phyloP scores from a whole-genome alignment of 306 rosid species.

The Trichosanthes truncata region DNA sequence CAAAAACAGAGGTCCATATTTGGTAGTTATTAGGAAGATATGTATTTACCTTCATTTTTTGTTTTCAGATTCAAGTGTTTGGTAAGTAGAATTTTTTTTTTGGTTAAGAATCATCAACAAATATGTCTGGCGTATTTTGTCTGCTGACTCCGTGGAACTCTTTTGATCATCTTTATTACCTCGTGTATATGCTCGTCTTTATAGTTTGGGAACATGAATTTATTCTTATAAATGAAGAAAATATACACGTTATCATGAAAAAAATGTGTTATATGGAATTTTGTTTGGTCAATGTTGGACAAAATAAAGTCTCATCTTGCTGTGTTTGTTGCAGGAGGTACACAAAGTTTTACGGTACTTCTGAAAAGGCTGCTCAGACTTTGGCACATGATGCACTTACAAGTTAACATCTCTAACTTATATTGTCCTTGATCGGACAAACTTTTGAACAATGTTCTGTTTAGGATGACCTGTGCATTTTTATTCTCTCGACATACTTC shows the following conservation, averaged over 20 bases:
- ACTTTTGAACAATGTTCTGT: not conserved
- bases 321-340: constrained; percentile 71
- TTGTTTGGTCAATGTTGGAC: not conserved
- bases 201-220: not conserved
- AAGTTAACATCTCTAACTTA: constrained; percentile 39
- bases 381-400: constrained; percentile 89
- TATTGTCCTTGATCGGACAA: constrained; percentile 9
- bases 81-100: not conserved
- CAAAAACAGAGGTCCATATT: not conserved
- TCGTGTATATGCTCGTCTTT: not conserved
- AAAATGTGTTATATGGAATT: not conserved
- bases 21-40: not conserved
- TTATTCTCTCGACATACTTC: not conserved
- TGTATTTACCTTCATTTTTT: not conserved
- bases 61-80: not conserved
- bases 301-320: not conserved
- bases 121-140: not conserved
- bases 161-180: not conserved
- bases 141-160: not conserved
- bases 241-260: not conserved
- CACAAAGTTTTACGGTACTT: constrained; percentile 87
- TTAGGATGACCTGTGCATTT: not conserved
- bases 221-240: not conserved
- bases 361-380: constrained; percentile 71
- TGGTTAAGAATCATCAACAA: not conserved